Base-by-base conservation (phyloP, 805 yeast genomes). In the Wickerhamiella qilinensis region DNA sequence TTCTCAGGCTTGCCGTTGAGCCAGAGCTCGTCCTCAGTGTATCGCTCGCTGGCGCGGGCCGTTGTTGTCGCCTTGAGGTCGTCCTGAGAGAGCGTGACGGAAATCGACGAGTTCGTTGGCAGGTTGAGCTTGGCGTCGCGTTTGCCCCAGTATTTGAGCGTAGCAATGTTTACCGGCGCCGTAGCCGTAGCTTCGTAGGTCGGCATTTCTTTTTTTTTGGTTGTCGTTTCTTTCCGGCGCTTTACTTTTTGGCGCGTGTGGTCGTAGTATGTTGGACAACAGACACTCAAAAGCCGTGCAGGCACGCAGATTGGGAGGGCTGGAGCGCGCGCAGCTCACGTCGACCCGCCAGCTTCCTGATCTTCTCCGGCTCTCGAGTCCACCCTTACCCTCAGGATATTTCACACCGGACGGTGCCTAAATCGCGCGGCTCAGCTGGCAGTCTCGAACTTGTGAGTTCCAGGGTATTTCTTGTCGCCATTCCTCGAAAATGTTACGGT, bases 91-190 rank as follows among this genome's bases (percentile, higher is more conserved):
- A 91, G 67, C 8, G 99, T 91, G 36, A 91, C 95, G 18, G 95
- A 83, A 48, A 91, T 85, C 21, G 96, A 85, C 11, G 93, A 81
- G 64, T 91, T 91, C 38, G 99, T 91, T 36, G 99, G 99, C 38
- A 91, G 66, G 55, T 91, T 91, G 53, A 91, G 71, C 35, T 67
- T 65, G 45, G 75, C 77, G 60, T 91, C 97, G 55, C 98, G 73
- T 62, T 91, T 91, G 36, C 99, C 99, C 99, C 99, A 91, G 65
- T 91, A 91, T 63, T 91, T 91, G 47, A 91, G 69, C 30, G 97
- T 91, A 75, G 98, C 98, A 59, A 88, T 88, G 59, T 88, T 88
- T 38, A 88, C 98, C 14, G 98, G 98, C 2, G 98, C 97, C 32
- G 96, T 84, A 36, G 81, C 76, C 3, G 94, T 75, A 8, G 94